Evolutionary conservation across 1,284 basidiomycete species (phyloP).

Genomic region (Vanrija humicola): DNA sequence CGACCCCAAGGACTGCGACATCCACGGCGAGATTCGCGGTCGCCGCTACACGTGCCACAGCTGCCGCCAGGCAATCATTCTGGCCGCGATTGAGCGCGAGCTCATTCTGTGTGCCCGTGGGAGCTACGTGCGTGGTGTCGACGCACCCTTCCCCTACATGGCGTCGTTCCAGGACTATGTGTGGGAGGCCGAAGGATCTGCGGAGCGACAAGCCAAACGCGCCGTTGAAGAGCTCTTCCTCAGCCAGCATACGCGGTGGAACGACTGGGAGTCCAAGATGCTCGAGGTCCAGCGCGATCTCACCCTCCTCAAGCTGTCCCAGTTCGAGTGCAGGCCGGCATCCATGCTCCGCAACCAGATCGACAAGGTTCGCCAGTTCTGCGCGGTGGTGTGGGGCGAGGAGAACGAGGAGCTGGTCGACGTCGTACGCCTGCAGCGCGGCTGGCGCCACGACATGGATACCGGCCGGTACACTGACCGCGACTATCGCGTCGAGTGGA

Average conservation of each 20-base stretch:
- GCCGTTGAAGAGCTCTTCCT: constrained; percentile 29
- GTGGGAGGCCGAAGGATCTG: constrained; percentile 5
- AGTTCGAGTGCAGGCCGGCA: not conserved
- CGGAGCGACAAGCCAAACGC: constrained; percentile 3
- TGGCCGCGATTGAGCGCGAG: constrained; percentile 1
- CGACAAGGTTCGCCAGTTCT: not conserved
- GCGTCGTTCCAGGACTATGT: constrained; percentile 11
- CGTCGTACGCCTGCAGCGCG: not conserved
- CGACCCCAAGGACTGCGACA: constrained; percentile 8
- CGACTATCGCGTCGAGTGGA: constrained; percentile 4
- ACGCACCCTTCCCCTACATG: not conserved
- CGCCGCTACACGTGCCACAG: constrained; percentile 6
- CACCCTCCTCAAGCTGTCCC: not conserved
- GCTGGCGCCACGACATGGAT: constrained; percentile 7
- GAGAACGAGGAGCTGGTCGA: constrained; percentile 1
- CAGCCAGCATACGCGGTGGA: constrained; percentile 22
- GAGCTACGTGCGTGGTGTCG: constrained; percentile 7
- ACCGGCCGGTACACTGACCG: constrained; percentile 2
- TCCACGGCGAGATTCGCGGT: too few relatives aligned
- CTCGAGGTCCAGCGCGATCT: constrained; percentile 14
- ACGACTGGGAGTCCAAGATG: constrained; percentile 14
- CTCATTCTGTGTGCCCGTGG: constrained; percentile 18
- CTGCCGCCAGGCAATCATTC: constrained; percentile 18
- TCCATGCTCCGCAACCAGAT: not conserved
- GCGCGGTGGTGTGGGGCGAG: not conserved